Evolutionary conservation across 2,329 filamentous ascomycete species (phyloP).

Genomic region (Chrysoporthe austroafricana): DNA sequence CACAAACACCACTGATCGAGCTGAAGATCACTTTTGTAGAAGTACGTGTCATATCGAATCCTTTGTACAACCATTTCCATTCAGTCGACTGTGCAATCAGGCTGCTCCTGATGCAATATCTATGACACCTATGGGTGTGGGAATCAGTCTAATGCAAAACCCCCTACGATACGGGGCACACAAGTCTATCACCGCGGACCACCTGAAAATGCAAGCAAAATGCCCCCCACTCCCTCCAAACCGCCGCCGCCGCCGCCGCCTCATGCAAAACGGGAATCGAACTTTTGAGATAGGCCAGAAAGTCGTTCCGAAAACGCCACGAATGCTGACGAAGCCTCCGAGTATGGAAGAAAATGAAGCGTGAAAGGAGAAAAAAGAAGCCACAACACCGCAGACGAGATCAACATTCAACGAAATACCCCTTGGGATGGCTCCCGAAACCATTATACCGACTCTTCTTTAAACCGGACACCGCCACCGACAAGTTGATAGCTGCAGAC

Average conservation of each 20-base stretch:
- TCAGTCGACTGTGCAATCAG: conserved; percentile 21
- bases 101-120: conserved; percentile 27
- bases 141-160: conserved; percentile 39
- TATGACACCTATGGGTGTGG: conserved; percentile 32
- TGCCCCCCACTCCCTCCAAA: conserved; percentile 34
- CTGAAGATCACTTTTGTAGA: not conserved
- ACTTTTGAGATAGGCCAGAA: conserved; percentile 33
- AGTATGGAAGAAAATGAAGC: conserved; percentile 28
- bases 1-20: too few relatives aligned
- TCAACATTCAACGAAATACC: conserved; percentile 14
- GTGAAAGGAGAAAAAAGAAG: conserved; percentile 28
- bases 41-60: not conserved
- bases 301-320: conserved; percentile 31
- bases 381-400: conserved; percentile 26
- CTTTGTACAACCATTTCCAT: conserved; percentile 30
- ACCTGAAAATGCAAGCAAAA: conserved; percentile 42
- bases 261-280: conserved; percentile 43
- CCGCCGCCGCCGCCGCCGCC: conserved; percentile 35
- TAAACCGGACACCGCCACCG: conserved; percentile 5
- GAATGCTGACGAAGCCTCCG: conserved; percentile 29
- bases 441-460: conserved; percentile 10
- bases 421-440: not conserved
- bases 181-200: conserved; percentile 41
- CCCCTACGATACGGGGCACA: conserved; percentile 17
- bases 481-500: conserved; percentile 38